Percentiles rank a stretch among this genome's conserved stretches.
Conservation (phyloP, 2,329 filamentous ascomycete genomes). For the Fusarium sp. region DNA sequence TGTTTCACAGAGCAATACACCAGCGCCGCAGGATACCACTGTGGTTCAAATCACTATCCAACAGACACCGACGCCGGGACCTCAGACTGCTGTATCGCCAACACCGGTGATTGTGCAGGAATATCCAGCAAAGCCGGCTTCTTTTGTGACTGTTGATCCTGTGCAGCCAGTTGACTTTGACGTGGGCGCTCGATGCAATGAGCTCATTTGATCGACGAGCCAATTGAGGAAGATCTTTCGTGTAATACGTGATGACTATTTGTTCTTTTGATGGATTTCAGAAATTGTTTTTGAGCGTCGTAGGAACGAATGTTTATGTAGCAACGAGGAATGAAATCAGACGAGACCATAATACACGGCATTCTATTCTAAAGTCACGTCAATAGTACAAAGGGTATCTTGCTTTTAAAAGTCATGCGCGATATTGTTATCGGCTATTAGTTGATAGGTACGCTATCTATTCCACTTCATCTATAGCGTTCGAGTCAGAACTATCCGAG, state of each 20-base stretch:
- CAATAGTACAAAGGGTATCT: too few species aligned
- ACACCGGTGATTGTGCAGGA: constrained; percentile 5
- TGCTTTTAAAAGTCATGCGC: too few species aligned
- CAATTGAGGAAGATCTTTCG: background rate
- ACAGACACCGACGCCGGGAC: background rate
- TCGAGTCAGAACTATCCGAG: too few species aligned
- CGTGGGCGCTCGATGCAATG: background rate
- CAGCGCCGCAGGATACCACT: background rate
- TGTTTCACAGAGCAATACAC: background rate
- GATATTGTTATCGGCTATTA: too few species aligned
- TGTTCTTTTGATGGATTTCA: background rate
- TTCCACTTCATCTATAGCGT: too few species aligned
- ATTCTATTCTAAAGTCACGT: too few species aligned
- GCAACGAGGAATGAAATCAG: background rate
- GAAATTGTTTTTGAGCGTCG: background rate
- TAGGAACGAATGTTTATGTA: too few species aligned
- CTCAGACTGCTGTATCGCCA: background rate
- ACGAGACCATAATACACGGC: too few species aligned
- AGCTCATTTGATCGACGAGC: background rate
- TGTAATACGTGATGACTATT: background rate
- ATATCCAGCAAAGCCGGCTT: background rate
- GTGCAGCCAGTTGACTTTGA: background rate
- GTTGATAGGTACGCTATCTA: too few species aligned
- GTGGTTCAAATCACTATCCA: background rate
- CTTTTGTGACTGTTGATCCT: background rate